These are phyloP conservation scores for Neonectria sp. DNA, from an alignment of 2,329 filamentous ascomycete genomes.

Conservation along the genomic window DNA sequence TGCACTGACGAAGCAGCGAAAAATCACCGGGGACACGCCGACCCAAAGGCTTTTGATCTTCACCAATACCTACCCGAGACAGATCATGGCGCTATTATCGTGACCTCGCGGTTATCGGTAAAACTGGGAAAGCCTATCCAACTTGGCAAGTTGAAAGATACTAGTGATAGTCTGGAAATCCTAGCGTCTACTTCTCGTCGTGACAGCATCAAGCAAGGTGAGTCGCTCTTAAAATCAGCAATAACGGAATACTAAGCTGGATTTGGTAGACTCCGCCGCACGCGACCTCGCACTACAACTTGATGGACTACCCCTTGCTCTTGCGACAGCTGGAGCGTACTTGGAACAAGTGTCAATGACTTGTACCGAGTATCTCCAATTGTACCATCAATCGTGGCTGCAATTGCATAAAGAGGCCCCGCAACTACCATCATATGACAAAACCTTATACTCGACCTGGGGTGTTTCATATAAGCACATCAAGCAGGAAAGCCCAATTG, in stretches of 20 bases:
- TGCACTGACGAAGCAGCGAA: neutral
- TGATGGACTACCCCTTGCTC: constrained; percentile 60
- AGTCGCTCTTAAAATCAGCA: neutral
- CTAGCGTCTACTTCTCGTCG: constrained; percentile 1
- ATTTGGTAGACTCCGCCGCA: neutral
- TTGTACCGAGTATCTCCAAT: constrained; percentile 55
- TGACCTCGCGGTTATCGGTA: neutral
- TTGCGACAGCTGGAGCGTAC: constrained; percentile 61
- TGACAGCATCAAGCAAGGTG: constrained; percentile 1
- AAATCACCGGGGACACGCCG: neutral
- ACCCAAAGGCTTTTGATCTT: constrained; percentile 6
- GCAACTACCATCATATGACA: constrained; percentile 49
- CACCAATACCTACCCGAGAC: constrained; percentile 1
- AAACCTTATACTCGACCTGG: constrained; percentile 56
- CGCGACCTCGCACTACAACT: constrained; percentile 2
- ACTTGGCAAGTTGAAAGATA: neutral
- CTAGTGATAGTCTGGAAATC: constrained; percentile 1
- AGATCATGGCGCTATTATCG: neutral
- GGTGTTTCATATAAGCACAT: constrained; percentile 57
- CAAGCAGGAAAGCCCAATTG: constrained; percentile 37
- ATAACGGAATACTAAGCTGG: neutral
- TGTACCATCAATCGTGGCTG: constrained; percentile 58
- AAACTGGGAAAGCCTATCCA: neutral
- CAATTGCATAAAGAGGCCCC: constrained; percentile 50
- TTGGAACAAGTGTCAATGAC: constrained; percentile 55